Conservation (phyloP, 2,329 filamentous ascomycete species). For the Eutypa lata region DNA sequence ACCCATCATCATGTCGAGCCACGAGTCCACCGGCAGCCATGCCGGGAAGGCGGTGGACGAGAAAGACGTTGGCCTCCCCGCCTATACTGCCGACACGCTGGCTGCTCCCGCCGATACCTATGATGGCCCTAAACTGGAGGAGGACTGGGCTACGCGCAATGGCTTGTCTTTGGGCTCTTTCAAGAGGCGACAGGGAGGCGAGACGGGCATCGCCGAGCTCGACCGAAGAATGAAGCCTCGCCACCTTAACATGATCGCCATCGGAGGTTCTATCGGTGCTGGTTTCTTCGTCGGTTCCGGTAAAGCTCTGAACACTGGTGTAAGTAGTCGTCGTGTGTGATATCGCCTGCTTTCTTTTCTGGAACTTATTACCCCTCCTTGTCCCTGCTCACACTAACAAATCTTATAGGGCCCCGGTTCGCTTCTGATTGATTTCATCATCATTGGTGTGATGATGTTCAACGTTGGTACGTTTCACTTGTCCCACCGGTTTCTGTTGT, state of each 20-base stretch:
- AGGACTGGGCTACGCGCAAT: constrained; percentile 35
- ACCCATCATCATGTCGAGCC: constrained; percentile 18
- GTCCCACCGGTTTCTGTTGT: constrained; percentile 2
- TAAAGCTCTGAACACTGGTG: constrained; percentile 44
- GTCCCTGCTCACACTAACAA: constrained; percentile 4
- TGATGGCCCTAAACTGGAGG: constrained; percentile 19
- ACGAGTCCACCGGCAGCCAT: constrained; percentile 15
- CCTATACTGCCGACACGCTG: constrained; percentile 12
- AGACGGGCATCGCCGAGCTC: constrained; percentile 32
- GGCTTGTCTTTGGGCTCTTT: constrained; percentile 41
- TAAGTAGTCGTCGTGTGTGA: constrained; percentile 18
- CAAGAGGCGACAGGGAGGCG: constrained; percentile 33
- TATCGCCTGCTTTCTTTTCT: background rate
- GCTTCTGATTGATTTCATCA: constrained; percentile 47
- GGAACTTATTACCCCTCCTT: background rate
- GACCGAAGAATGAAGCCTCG: constrained; percentile 43
- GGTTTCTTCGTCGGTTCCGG: constrained; percentile 62
- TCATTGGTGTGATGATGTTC: constrained; percentile 59
- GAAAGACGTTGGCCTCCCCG: constrained; percentile 25
- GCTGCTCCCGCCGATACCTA: constrained; percentile 2
- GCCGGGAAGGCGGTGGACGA: constrained; percentile 21
- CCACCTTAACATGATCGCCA: constrained; percentile 52
- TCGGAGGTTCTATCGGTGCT: constrained; percentile 56
- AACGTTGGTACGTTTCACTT: constrained; percentile 42
- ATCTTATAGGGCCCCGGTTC: constrained; percentile 36